Conservation (phyloP, 495 filamentous ascomycete genomes). For the Schizothecium vesticola region DNA sequence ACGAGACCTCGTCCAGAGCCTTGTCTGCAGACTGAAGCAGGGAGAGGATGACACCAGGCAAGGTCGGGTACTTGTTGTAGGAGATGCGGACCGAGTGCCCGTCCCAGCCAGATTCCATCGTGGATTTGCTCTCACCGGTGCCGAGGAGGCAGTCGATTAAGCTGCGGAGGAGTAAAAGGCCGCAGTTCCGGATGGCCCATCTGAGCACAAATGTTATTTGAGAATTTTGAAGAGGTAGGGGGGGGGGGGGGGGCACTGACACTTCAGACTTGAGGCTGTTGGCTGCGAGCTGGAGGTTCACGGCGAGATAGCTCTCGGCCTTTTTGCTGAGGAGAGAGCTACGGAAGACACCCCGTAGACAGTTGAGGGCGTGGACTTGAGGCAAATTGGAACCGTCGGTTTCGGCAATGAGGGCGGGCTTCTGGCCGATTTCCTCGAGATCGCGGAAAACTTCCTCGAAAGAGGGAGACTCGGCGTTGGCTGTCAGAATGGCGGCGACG, state of each 20-base stretch:
- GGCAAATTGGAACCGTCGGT: conserved; percentile 65
- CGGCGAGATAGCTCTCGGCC: conserved; percentile 64
- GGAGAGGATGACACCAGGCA: conserved; percentile 61
- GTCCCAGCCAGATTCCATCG: conserved; percentile 47
- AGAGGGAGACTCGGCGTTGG: conserved; percentile 43
- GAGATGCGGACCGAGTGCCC: conserved; percentile 48
- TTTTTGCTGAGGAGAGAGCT: conserved; percentile 60
- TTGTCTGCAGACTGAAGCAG: conserved; percentile 52
- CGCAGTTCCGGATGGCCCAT: conserved; percentile 92
- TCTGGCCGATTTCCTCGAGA: conserved; percentile 50
- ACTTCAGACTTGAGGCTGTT: conserved; percentile 59
- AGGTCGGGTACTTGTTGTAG: conserved; percentile 66
- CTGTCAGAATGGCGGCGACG: conserved; percentile 67
- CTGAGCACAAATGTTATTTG: conserved; percentile 35
- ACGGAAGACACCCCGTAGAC: conserved; percentile 79
- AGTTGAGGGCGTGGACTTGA: conserved; percentile 93
- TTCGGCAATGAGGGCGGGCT: conserved; percentile 43
- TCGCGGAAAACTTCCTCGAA: conserved; percentile 48
- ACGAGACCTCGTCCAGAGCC: conserved; percentile 26
- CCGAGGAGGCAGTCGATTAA: conserved; percentile 72
- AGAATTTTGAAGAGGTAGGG: not conserved
- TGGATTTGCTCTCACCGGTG: conserved; percentile 51
- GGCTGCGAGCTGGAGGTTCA: conserved; percentile 68
- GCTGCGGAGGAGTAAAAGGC: conserved; percentile 80
- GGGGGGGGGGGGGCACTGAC: conserved; percentile 39